Conservation (phyloP, 257 asterid species). For the Plantago major region DNA sequence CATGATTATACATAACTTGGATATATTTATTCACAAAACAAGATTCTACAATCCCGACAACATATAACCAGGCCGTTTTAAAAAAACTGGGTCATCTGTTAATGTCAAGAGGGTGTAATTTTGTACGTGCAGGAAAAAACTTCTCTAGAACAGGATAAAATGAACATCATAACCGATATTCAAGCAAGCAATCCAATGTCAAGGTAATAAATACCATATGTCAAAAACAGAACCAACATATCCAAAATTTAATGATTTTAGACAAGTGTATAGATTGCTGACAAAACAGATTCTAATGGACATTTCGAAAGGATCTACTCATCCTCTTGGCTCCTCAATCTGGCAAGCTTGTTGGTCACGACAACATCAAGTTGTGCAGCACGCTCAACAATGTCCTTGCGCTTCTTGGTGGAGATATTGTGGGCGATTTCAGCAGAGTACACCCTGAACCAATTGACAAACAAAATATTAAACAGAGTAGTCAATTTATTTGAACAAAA, state of each 20-base stretch:
- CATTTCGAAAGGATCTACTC: constrained; percentile 19
- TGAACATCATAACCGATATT: too few species aligned
- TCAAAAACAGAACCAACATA: not conserved
- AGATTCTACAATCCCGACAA: too few species aligned
- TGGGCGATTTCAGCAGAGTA: constrained; percentile 53
- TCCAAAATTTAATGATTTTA: not conserved
- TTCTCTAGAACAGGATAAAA: too few species aligned
- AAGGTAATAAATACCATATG: too few species aligned
- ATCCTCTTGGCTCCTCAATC: constrained; percentile 47
- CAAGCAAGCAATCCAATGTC: too few species aligned
- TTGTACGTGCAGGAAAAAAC: too few species aligned
- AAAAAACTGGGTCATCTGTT: too few species aligned
- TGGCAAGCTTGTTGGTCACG: constrained; percentile 46
- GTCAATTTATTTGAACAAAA: too few species aligned
- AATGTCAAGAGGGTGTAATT: too few species aligned
- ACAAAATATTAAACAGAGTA: not conserved
- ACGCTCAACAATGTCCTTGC: constrained; percentile 46
- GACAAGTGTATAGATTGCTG: not conserved
- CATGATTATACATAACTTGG: too few species aligned
- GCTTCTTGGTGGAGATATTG: constrained; percentile 37
- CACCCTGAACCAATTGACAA: constrained; percentile 24
- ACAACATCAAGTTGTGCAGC: constrained; percentile 45
- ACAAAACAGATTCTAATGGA: not conserved
- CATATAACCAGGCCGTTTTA: too few species aligned
- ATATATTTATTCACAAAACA: too few species aligned